phyloP scores from a whole-genome alignment of 176 grass and related monocot genomes.

The Zoysia pacifica region DNA sequence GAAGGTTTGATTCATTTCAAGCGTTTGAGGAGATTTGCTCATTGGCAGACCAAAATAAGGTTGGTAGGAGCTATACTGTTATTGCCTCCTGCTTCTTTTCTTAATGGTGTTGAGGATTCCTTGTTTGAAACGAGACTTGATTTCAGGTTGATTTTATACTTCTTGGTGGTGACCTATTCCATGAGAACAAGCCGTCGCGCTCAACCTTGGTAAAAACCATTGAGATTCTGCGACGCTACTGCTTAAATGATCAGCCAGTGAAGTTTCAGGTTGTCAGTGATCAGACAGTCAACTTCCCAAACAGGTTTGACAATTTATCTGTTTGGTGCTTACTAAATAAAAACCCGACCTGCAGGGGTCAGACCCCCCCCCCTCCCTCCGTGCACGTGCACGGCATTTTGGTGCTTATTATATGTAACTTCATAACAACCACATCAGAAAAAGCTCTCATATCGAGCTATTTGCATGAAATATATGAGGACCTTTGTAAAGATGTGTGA shows the following conservation, averaged over 20 bases:
- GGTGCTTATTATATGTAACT: neutral
- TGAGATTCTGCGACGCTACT: constrained; percentile 65
- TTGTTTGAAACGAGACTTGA: neutral
- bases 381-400: too few relatives aligned
- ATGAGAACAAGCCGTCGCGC: constrained; percentile 85
- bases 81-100: neutral
- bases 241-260: constrained; percentile 57
- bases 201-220: constrained; percentile 73
- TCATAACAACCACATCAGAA: neutral
- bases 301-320: constrained; percentile 34
- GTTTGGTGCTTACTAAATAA: neutral
- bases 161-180: constrained; percentile 84
- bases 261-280: constrained; percentile 83
- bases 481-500: too few relatives aligned
- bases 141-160: constrained; percentile 79
- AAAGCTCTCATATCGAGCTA: neutral
- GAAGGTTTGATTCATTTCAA: constrained; percentile 70
- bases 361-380: too few relatives aligned
- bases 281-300: constrained; percentile 64
- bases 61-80: neutral
- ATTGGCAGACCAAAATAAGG: constrained; percentile 71
- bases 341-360: too few relatives aligned
- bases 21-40: constrained; percentile 93
- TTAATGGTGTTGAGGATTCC: neutral
- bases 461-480: too few relatives aligned